A percentile compares a stretch with the other conserved stretches of the same genome.
Evolutionary conservation across 2,329 filamentous ascomycete genomes (phyloP).

Genomic region (Anthostomella pinea): DNA sequence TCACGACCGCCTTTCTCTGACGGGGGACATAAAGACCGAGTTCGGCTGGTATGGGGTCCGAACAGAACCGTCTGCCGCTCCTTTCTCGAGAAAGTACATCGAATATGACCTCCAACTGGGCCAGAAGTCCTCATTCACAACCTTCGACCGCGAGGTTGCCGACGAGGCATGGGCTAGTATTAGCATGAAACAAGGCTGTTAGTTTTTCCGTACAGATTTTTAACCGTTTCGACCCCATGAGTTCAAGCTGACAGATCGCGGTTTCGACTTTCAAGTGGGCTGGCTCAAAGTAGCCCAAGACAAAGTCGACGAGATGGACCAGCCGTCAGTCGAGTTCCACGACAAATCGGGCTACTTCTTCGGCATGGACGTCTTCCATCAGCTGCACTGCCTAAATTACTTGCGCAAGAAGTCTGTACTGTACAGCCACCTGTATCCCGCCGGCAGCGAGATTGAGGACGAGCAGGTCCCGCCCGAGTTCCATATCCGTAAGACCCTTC

Average conservation of each 20-base stretch:
- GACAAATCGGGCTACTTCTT: slow-evolving; percentile 1
- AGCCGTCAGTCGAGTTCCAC: not conserved
- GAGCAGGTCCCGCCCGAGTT: not conserved
- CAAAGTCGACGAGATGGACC: slow-evolving; percentile 1
- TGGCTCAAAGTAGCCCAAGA: slow-evolving; percentile 1
- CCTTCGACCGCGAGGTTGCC: not conserved
- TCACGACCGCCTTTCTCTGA: not conserved
- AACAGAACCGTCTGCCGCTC: not conserved
- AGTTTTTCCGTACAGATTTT: slow-evolving; percentile 1
- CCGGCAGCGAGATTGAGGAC: not conserved
- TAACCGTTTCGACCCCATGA: too few relatives aligned
- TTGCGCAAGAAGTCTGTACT: slow-evolving; percentile 1
- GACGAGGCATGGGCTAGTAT: not conserved
- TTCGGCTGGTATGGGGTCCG: not conserved
- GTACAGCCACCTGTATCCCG: slow-evolving; percentile 1
- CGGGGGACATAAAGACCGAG: not conserved
- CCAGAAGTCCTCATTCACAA: slow-evolving; percentile 1
- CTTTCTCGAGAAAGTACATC: not conserved
- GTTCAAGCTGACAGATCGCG: not conserved
- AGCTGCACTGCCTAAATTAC: slow-evolving; percentile 1
- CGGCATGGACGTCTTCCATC: slow-evolving; percentile 1
- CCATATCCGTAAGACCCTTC: slow-evolving; percentile 1
- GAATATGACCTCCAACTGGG: not conserved
- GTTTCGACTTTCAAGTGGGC: not conserved
- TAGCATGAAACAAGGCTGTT: not conserved